Conservation (phyloP, 2,329 filamentous ascomycete genomes). For the Pestalotiopsis sp. region DNA sequence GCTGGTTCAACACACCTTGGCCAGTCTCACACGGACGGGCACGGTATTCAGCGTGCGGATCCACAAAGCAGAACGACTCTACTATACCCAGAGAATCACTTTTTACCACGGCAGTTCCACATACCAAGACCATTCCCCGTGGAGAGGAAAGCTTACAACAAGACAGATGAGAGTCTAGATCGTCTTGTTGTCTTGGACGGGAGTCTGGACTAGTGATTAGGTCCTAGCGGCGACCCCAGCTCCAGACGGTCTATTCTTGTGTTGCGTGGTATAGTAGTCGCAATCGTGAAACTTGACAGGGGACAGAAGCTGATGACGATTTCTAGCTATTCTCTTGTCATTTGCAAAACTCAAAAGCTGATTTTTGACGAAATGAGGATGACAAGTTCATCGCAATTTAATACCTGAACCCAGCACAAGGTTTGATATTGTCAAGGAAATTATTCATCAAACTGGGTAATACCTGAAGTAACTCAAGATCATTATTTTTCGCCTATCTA, state of each 20-base stretch:
- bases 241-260: not conserved
- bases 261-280: not conserved
- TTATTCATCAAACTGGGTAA: no score
- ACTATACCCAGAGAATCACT: not conserved
- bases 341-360: not conserved
- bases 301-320: not conserved
- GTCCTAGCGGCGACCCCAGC: not conserved
- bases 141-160: slow-evolving; percentile 2
- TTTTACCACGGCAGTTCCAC: not conserved
- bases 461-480: no score
- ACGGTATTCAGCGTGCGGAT: not conserved
- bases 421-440: no score
- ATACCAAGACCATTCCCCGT: slow-evolving; percentile 7
- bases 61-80: not conserved
- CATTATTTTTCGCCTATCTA: no score
- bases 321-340: not conserved
- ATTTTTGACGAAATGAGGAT: not conserved
- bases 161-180: not conserved
- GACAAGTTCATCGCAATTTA: no score
- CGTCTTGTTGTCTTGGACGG: not conserved
- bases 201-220: not conserved
- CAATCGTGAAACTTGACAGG: not conserved
- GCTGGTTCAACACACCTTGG: slow-evolving; percentile 6
- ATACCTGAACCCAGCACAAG: no score
- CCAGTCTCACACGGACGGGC: slow-evolving; percentile 4